Evolutionary conservation across 75 land plant genomes (phyloP), one percentile per base, ranked within the genome.

Genomic region (Sequoiadendron giganteum): DNA sequence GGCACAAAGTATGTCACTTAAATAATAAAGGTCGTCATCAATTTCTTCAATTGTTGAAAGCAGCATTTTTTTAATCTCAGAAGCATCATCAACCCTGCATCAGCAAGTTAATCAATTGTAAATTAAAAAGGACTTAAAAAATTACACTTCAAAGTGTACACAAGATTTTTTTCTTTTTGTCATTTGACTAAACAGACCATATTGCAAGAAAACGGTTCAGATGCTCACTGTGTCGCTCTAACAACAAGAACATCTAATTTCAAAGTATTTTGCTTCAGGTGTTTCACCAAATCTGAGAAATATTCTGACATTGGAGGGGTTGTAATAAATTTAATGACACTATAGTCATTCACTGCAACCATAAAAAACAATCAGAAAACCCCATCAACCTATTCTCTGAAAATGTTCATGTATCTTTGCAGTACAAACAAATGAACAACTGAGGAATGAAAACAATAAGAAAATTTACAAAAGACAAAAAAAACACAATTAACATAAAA

Each of bases 271-370:
- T 93, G 77, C 83, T 87, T 94, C 15, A 95, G 84, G 84, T 89
- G 89, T 11, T 72, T 86, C 85, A 94, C 92, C 84, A 95, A 90
- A 86, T 95, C 95, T 78, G 90, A 88, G 86, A 95, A 94, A 88
- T 93, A 95, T 5, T 88, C 89, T 75, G 94, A 94, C 47, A 86
- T 91, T 58, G 90, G 91, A 78, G 93, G 88, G 77, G 83, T 93
- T 88, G 92, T 91, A 19, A 95, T 86, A 80, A 93, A 94, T 49
- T 89, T 87, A 87, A 91, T 91, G 36, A 95, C 91, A 89, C 93
- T 91, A 40, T 90, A 90, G 90, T 95, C 96, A 87, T 94, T 85
- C 70, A 95, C 96, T 95, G 96, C 93, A 93, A 76, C 55, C 81
- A 81, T 81, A 90, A 68, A 88, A 15, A 72, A 88, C 75, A 89